These are phyloP conservation scores for Alternaria viburni DNA, from an alignment of 2,329 filamentous ascomycete species.

Conservation along the genomic window DNA sequence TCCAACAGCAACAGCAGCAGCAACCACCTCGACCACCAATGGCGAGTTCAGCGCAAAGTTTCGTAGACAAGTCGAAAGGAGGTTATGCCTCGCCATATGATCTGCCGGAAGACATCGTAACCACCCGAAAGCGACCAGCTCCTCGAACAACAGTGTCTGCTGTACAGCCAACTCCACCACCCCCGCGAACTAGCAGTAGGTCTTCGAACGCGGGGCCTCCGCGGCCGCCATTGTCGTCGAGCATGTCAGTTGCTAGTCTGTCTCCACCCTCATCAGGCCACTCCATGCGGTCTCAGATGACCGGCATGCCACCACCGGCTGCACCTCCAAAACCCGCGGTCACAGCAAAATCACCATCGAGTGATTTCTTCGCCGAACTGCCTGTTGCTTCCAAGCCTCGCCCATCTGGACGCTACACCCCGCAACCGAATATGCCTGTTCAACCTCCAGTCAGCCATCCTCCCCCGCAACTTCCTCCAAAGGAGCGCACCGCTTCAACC, in stretches of 20 bases:
- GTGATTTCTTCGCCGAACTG: slow-evolving; percentile 58
- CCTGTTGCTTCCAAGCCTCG: slow-evolving; percentile 52
- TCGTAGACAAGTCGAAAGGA: slow-evolving; percentile 86
- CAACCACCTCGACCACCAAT: slow-evolving; percentile 56
- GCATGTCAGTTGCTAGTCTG: slow-evolving; percentile 41
- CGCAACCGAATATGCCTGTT: slow-evolving; percentile 38
- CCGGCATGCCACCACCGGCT: slow-evolving; percentile 32
- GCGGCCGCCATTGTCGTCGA: slow-evolving; percentile 35
- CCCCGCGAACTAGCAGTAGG: slow-evolving; percentile 69
- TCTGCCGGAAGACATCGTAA: slow-evolving; percentile 85
- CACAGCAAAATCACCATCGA: slow-evolving; percentile 37
- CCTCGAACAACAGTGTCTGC: slow-evolving; percentile 37
- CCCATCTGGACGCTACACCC: slow-evolving; percentile 48
- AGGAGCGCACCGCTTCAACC: slow-evolving; percentile 46
- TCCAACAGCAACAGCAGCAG: slow-evolving; percentile 39
- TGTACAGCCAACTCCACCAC: slow-evolving; percentile 55
- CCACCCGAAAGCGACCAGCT: slow-evolving; percentile 65
- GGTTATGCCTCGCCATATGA: slow-evolving; percentile 96
- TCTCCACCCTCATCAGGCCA: slow-evolving; percentile 52
- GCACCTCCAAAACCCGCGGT: slow-evolving; percentile 34
- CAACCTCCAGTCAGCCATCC: slow-evolving; percentile 30
- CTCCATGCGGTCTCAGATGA: slow-evolving; percentile 42
- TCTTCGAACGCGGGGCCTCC: slow-evolving; percentile 25
- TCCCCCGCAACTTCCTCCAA: slow-evolving; percentile 34
- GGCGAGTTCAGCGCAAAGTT: slow-evolving; percentile 71